phyloP scores from a whole-genome alignment of 2,329 filamentous ascomycete species.

The Clonostachys chloroleuca region DNA sequence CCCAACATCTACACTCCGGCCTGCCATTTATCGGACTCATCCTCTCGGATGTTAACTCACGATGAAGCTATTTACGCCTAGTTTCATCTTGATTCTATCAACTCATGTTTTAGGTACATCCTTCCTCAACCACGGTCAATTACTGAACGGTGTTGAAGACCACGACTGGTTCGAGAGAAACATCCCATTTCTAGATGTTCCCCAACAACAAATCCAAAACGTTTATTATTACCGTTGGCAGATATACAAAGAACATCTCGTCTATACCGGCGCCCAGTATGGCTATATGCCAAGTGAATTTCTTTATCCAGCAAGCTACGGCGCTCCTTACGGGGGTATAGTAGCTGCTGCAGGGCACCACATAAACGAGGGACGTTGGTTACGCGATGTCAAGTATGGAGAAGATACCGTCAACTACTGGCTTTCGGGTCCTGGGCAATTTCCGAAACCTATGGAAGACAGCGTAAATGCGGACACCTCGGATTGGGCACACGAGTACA shows the following conservation, averaged over 20 bases:
- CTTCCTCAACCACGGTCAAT: too few species aligned
- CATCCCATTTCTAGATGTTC: too few species aligned
- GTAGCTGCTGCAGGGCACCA: constrained; percentile 26
- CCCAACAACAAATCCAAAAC: constrained; percentile 22
- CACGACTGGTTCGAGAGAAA: too few species aligned
- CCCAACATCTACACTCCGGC: too few species aligned
- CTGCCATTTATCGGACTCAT: too few species aligned
- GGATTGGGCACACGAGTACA: too few species aligned
- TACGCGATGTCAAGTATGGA: constrained; percentile 27
- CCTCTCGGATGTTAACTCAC: too few species aligned
- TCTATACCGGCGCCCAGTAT: constrained; percentile 28
- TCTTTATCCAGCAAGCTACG: constrained; percentile 26
- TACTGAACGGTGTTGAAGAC: too few species aligned
- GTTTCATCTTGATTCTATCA: too few species aligned
- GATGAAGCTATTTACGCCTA: too few species aligned
- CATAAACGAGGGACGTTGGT: constrained; percentile 30
- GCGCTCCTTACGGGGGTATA: constrained; percentile 8
- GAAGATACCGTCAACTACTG: constrained; percentile 22
- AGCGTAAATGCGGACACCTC: constrained; percentile 7
- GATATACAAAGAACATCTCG: constrained; percentile 32
- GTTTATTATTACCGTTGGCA: constrained; percentile 40
- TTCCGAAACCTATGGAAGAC: constrained; percentile 7
- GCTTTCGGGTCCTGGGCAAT: constrained; percentile 9
- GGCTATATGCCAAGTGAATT: constrained; percentile 38
- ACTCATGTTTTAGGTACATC: too few species aligned